Conservation (phyloP, 1,139 yeast genomes). For the Nakaseomyces kungkrabaensis region DNA sequence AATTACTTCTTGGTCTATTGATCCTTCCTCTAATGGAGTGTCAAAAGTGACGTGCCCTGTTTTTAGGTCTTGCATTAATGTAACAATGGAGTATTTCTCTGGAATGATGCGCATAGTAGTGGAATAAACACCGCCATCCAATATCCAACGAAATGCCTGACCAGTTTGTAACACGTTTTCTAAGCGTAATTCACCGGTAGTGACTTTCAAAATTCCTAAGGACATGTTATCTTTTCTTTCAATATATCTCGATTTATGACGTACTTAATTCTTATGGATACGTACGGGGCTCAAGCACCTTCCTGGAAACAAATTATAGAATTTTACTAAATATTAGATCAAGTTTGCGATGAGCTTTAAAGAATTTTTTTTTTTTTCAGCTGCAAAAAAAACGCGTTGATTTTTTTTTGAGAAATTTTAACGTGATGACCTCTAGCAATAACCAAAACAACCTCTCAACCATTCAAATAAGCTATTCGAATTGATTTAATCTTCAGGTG, state of each 20-base stretch:
- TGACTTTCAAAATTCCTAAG: constrained; percentile 9
- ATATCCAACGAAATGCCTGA: constrained; percentile 52
- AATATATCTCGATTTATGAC: too few species aligned
- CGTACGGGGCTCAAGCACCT: too few species aligned
- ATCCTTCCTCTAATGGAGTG: constrained; percentile 6
- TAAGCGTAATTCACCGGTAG: constrained; percentile 44
- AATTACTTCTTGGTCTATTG: constrained; percentile 8
- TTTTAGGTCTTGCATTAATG: constrained; percentile 26
- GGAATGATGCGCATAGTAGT: constrained; percentile 19
- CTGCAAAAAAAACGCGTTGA: too few species aligned
- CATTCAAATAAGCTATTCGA: too few species aligned
- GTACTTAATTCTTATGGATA: too few species aligned
- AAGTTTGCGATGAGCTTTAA: neutral
- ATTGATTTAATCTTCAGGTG: too few species aligned
- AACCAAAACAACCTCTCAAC: too few species aligned
- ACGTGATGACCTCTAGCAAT: too few species aligned
- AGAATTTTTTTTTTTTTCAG: neutral
- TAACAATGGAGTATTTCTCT: constrained; percentile 28
- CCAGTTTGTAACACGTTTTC: constrained; percentile 76
- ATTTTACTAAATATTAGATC: too few species aligned
- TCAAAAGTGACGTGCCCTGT: constrained; percentile 16
- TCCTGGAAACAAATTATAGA: too few species aligned
- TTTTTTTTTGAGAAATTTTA: too few species aligned
- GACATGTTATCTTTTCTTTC: too few species aligned
- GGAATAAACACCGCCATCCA: constrained; percentile 17